Conservation (phyloP, 2,329 filamentous ascomycete genomes). For the Colletotrichum lentis region DNA sequence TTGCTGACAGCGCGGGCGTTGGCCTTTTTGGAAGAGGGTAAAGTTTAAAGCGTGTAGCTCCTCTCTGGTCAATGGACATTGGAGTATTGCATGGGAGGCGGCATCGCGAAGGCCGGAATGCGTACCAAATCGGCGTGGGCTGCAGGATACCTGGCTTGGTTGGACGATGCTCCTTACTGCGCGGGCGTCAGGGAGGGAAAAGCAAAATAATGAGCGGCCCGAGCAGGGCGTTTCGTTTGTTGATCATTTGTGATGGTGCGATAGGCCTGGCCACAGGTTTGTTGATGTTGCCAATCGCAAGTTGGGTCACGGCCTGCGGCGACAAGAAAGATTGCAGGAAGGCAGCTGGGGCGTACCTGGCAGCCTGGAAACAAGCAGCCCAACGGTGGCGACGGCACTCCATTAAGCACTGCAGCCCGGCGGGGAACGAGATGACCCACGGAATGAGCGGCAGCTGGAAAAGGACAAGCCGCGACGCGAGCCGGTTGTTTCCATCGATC, state of each 20-base stretch:
- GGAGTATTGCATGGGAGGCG: background rate
- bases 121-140: background rate
- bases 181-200: background rate
- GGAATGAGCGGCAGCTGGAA: conserved; percentile 28
- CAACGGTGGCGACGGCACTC: conserved; percentile 6
- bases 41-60: background rate
- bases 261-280: conserved; percentile 14
- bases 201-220: conserved; percentile 3
- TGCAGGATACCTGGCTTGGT: conserved; percentile 18
- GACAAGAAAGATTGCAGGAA: conserved; percentile 13
- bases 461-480: conserved; percentile 27
- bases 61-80: background rate
- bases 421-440: conserved; percentile 14
- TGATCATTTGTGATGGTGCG: conserved; percentile 14
- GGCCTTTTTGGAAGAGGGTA: conserved; percentile 22
- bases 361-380: conserved; percentile 12
- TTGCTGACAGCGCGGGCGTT: conserved; percentile 16
- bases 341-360: conserved; percentile 17
- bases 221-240: conserved; percentile 23
- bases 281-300: conserved; percentile 5
- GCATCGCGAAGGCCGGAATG: background rate
- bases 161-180: background rate
- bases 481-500: conserved; percentile 20
- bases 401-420: background rate
- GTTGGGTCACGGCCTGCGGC: background rate